Conservation (phyloP, 2,329 filamentous ascomycete species). For the Curvularia spicifera region DNA sequence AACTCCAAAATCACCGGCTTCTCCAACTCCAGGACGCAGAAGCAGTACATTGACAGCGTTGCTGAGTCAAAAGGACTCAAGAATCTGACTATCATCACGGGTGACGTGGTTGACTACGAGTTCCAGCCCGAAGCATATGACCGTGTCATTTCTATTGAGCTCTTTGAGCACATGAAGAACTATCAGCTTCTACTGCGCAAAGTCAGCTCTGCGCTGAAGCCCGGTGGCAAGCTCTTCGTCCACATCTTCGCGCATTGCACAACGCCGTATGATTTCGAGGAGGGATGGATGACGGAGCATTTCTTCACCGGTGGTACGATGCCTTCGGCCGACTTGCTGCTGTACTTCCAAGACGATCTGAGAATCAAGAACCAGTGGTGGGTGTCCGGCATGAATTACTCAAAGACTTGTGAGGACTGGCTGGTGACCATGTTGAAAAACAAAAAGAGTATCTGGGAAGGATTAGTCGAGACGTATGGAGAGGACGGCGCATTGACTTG, state of each 20-base stretch:
- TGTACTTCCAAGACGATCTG: slow-evolving; percentile 70
- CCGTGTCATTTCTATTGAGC: slow-evolving; percentile 71
- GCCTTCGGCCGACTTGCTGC: slow-evolving; percentile 69
- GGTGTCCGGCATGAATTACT: slow-evolving; percentile 72
- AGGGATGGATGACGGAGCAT: slow-evolving; percentile 75
- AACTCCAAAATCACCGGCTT: slow-evolving; percentile 69
- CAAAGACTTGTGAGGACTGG: slow-evolving; percentile 75
- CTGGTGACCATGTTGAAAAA: slow-evolving; percentile 64
- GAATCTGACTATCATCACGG: slow-evolving; percentile 70
- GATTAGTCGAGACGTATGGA: slow-evolving; percentile 69
- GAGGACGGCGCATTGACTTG: slow-evolving; percentile 65
- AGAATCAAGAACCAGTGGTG: slow-evolving; percentile 70
- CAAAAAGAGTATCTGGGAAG: slow-evolving; percentile 68
- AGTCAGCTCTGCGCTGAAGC: slow-evolving; percentile 64
- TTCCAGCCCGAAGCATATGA: slow-evolving; percentile 66
- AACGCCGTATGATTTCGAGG: slow-evolving; percentile 73
- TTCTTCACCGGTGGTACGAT: slow-evolving; percentile 78
- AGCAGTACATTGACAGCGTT: slow-evolving; percentile 67
- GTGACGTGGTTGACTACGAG: slow-evolving; percentile 70
- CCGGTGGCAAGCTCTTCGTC: slow-evolving; percentile 70
- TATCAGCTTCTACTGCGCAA: slow-evolving; percentile 72
- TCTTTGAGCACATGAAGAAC: slow-evolving; percentile 81
- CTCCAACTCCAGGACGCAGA: slow-evolving; percentile 73
- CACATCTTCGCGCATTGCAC: slow-evolving; percentile 70
- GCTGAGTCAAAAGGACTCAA: slow-evolving; percentile 62